phyloP scores from a whole-genome alignment of 768 basidiomycete species.

The Psilocybe subaeruginosa region DNA sequence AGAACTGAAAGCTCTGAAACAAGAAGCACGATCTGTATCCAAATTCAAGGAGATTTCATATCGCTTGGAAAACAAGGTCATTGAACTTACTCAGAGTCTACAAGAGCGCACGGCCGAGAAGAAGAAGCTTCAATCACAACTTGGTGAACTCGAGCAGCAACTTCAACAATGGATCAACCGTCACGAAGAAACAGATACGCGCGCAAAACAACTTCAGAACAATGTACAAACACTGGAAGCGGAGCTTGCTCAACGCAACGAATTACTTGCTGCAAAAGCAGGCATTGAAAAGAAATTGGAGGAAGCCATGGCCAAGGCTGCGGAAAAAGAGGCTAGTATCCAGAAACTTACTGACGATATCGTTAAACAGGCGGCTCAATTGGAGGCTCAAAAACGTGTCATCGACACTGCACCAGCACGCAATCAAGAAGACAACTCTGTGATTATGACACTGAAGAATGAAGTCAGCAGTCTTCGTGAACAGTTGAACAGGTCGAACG shows the following conservation, averaged over 20 bases:
- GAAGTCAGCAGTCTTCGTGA: conserved; percentile 93
- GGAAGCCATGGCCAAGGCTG: conserved; percentile 70
- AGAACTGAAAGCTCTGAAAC: conserved; percentile 80
- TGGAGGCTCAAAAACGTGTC: conserved; percentile 77
- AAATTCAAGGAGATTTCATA: conserved; percentile 99
- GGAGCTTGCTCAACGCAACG: conserved; percentile 72
- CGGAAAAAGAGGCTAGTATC: conserved; percentile 86
- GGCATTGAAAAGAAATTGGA: conserved; percentile 82
- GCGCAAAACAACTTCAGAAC: conserved; percentile 70
- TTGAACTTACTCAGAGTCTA: conserved; percentile 93
- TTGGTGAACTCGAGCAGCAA: conserved; percentile 82
- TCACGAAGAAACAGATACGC: conserved; percentile 84
- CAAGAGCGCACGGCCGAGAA: conserved; percentile 92
- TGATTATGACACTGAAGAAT: conserved; percentile 87
- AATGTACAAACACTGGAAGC: conserved; percentile 73
- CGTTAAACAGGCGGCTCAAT: conserved; percentile 66
- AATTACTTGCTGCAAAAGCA: conserved; percentile 73
- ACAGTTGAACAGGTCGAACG: conserved; percentile 94
- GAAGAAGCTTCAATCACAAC: conserved; percentile 78
- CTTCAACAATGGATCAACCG: conserved; percentile 83
- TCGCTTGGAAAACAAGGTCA: conserved; percentile 97
- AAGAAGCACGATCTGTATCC: conserved; percentile 94
- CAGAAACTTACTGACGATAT: conserved; percentile 82
- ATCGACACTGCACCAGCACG: conserved; percentile 66
- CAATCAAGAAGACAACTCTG: conserved; percentile 81